Evolutionary conservation across 1,284 basidiomycete species (phyloP).

Genomic region (Hortiboletus rubellus): DNA sequence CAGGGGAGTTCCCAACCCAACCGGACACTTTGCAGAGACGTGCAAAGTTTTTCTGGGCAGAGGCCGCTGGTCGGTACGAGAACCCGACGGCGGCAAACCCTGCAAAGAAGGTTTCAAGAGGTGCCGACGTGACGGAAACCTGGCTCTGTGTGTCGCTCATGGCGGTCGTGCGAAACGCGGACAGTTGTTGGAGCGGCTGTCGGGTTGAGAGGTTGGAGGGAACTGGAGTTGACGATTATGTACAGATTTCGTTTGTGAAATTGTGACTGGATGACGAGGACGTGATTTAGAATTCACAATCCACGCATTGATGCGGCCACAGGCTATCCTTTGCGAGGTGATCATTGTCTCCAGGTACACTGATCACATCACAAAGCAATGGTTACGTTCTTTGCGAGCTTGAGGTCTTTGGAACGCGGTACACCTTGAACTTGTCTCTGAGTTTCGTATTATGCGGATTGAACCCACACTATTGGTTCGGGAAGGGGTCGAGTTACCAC

Average conservation of each 20-base stretch:
- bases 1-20: background rate
- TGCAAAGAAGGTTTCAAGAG: slow-evolving; percentile 19
- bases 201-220: too few relatives aligned
- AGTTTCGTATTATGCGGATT: too few relatives aligned
- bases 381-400: too few relatives aligned
- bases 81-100: slow-evolving; percentile 13
- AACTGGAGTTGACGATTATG: background rate
- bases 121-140: background rate
- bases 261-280: background rate
- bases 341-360: too few relatives aligned
- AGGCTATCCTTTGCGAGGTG: too few relatives aligned
- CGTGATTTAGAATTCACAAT: background rate
- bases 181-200: background rate
- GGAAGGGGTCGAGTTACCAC: too few relatives aligned
- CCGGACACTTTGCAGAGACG: slow-evolving; percentile 7
- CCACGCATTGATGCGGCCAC: background rate
- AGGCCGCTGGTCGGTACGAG: slow-evolving; percentile 7
- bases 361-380: too few relatives aligned
- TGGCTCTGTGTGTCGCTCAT: background rate
- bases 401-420: too few relatives aligned
- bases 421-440: too few relatives aligned
- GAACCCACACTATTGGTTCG: too few relatives aligned
- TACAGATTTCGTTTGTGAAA: background rate
- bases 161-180: too few relatives aligned
- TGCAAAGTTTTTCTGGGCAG: slow-evolving; percentile 19